Evolutionary conservation across 345 rosid species (phyloP), one percentile per base, ranked within the genome.

Genomic region (Populus euphratica): DNA sequence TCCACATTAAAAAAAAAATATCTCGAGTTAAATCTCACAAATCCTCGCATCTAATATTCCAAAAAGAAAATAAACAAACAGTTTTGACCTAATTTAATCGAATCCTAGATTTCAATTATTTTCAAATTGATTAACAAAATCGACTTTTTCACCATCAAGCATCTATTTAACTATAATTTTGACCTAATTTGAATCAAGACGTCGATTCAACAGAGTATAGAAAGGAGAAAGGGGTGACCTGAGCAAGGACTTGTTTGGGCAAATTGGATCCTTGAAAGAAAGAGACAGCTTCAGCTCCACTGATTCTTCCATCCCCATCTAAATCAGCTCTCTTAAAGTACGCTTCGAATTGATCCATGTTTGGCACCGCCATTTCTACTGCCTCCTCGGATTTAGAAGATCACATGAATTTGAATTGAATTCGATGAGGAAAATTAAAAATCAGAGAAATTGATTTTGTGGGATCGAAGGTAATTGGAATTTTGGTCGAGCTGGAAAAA

Each of bases 191-290:
- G 21, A 12, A 41, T 41, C 44, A 12, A 41, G 10, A 41, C 10
- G 44, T 41, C 13, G 56, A 50, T 18, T 50, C 56, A 18, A 50
- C 56, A 50, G n/a, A 18, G 20, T 18, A 18, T 50, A 17, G 5
- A 72, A 35, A 36, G 43, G 11, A 54, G 61, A 6, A 38, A 64
- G 50, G 21, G 64, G 18, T 54, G 75, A 90, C 99, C 97, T 95
- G 97, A 76, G 97, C 98, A 74, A 96, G 98, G 74, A 92, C 96
- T 83, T 85, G 93, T 81, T 92, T 83, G 80, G 98, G 83, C 81
- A 96, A 88, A 81, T 89, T 90, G 81, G 98, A 88, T 82, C 97
- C 98, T 84, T 96, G 94, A 54, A 96, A 93, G 87, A 96, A 93
- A 27, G 87, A 81, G 8, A 93, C 93, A 82, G 97, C 99, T 86